phyloP scores from a whole-genome alignment of 208 protist species.

The Leishmania tarentolae region DNA sequence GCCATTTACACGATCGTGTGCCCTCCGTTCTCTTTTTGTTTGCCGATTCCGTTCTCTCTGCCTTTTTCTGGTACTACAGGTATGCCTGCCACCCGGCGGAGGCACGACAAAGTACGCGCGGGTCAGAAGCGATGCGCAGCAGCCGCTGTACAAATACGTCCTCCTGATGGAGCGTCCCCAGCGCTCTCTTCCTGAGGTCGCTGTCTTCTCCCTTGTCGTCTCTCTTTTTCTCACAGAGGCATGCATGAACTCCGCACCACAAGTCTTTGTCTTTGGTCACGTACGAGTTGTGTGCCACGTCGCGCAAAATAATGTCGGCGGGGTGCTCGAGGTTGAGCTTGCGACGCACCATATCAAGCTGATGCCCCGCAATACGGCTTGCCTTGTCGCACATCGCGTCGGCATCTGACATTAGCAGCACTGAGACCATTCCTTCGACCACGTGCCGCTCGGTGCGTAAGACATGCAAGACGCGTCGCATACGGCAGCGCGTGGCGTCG shows the following conservation, averaged over 20 bases:
- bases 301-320: slow-evolving; percentile 15
- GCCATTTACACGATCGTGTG: neutral
- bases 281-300: slow-evolving; percentile 13
- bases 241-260: neutral
- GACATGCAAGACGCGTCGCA: slow-evolving; percentile 57
- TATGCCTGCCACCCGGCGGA: slow-evolving; percentile 2
- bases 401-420: slow-evolving; percentile 1
- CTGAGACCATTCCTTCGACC: slow-evolving; percentile 59
- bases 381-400: slow-evolving; percentile 17
- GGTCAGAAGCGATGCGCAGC: slow-evolving; percentile 10
- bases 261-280: slow-evolving; percentile 4
- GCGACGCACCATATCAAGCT: slow-evolving; percentile 26
- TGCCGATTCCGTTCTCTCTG: neutral
- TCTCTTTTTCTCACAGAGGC: neutral
- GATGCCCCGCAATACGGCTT: slow-evolving; percentile 37
- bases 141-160: slow-evolving; percentile 10
- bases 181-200: neutral
- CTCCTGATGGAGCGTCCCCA: neutral
- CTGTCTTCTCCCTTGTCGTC: neutral
- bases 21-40: neutral
- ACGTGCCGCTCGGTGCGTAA: slow-evolving; percentile 52
- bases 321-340: slow-evolving; percentile 47
- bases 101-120: slow-evolving; percentile 8
- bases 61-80: neutral
- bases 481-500: slow-evolving; percentile 49